These are phyloP conservation scores for Holtermanniella nyarrowii DNA, from an alignment of 768 basidiomycete genomes.

Conservation along the genomic window DNA sequence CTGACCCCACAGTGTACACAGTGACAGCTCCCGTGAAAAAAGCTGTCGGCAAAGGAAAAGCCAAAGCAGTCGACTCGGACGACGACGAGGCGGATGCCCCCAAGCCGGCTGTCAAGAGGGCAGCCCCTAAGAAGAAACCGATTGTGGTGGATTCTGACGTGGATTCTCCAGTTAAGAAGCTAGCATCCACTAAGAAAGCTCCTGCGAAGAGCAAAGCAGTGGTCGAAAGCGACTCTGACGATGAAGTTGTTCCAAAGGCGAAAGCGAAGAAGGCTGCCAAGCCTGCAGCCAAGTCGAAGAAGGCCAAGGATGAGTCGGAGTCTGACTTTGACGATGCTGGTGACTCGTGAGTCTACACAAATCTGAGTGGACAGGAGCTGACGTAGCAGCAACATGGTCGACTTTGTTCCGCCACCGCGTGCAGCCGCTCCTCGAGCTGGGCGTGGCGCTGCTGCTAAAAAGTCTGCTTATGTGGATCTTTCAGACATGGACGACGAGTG, in stretches of 20 bases:
- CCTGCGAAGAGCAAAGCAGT: constrained; percentile 1
- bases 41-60: constrained; percentile 11
- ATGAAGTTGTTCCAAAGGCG: not conserved
- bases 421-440: constrained; percentile 22
- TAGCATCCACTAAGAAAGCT: not conserved
- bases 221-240: constrained; percentile 3
- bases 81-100: constrained; percentile 5
- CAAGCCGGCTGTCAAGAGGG: constrained; percentile 24
- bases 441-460: constrained; percentile 25
- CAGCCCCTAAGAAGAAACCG: constrained; percentile 15
- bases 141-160: not conserved
- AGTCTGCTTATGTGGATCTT: constrained; percentile 29
- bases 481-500: constrained; percentile 20
- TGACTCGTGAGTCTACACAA: constrained; percentile 14
- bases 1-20: constrained; percentile 12
- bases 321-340: constrained; percentile 9
- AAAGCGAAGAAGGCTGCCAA: constrained; percentile 9
- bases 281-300: constrained; percentile 22
- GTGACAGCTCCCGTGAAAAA: constrained; percentile 12
- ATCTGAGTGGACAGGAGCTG: not conserved
- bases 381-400: constrained; percentile 14
- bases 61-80: constrained; percentile 3
- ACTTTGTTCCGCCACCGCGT: constrained; percentile 18
- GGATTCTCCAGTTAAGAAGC: constrained; percentile 3
- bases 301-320: constrained; percentile 18